Evolutionary conservation across 805 yeast species (phyloP), one percentile per base, ranked within the genome.

Genomic region (Starmerella stigmatis): DNA sequence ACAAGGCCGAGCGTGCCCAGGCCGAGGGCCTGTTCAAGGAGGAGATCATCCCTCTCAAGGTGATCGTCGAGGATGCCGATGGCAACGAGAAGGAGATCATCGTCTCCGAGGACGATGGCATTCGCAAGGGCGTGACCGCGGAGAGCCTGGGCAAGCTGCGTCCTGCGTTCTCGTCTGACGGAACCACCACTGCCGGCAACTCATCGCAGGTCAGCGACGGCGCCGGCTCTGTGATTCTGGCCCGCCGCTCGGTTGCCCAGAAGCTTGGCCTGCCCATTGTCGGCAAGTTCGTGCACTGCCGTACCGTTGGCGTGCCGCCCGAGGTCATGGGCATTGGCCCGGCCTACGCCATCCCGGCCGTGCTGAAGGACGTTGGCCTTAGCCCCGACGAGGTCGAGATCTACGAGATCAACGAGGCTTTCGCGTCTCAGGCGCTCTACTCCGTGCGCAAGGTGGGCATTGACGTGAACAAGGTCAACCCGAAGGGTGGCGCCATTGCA

Each of bases 281-380:
- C 47, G 98, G 80, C 51, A 84, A 83, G 69, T 89, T 76, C 57
- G 77, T 86, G 51, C 81, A 79, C 56, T 79, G 84, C 59, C 75
- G 81, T 55, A 70, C 79, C 32, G 89, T 82, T 46, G 98, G 98
- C 57, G 96, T 88, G 37, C 95, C 96, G 45, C 96, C 96, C 19
- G 94, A 86, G 66, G 76, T 88, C 50, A 89, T 89, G 98, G 98
- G 97, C 48, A 78, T 89, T 57, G 98, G 97, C 35, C 98, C 98
- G 47, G 96, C 94, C 22, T 77, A 74, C 57, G 98, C 97, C 48
- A 88, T 89, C 58, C 97, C 98, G 50, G 75, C 74, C 45, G 79
- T 85, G 16, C 73, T 89, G 54, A 69, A 73, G 62, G 76, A 75
- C 59, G 58, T 69, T 6, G 79, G 80, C 29, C 63, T 88, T 49